Evolutionary conservation across 2,329 filamentous ascomycete genomes (phyloP).

Genomic region (Knoxdaviesia proteae): DNA sequence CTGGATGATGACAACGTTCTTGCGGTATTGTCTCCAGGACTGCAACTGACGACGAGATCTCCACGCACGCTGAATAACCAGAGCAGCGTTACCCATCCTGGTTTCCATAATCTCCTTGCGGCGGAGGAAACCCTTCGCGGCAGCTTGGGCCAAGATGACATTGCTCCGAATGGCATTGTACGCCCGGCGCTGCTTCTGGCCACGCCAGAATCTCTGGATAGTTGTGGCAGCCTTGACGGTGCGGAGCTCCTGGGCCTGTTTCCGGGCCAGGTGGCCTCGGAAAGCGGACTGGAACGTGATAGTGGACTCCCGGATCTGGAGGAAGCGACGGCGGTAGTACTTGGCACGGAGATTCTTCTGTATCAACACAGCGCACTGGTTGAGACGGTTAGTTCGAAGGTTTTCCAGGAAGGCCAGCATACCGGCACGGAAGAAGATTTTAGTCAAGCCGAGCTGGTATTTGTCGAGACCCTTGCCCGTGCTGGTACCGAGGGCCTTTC

Average conservation of each 20-base stretch:
- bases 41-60: constrained; percentile 58
- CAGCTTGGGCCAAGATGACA: constrained; percentile 71
- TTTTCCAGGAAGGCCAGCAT: constrained; percentile 98
- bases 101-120: constrained; percentile 87
- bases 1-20: constrained; percentile 75
- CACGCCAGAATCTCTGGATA: constrained; percentile 89
- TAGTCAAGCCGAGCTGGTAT: constrained; percentile 91
- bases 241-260: constrained; percentile 58
- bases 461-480: constrained; percentile 64
- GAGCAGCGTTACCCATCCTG: constrained; percentile 74
- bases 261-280: constrained; percentile 59
- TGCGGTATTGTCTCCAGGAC: constrained; percentile 72
- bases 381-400: constrained; percentile 70
- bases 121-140: constrained; percentile 78
- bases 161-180: constrained; percentile 65
- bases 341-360: constrained; percentile 95
- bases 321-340: constrained; percentile 80
- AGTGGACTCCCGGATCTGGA: constrained; percentile 68
- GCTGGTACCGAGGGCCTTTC: constrained; percentile 64
- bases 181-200: constrained; percentile 67
- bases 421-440: constrained; percentile 97
- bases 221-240: constrained; percentile 74
- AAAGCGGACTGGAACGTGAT: constrained; percentile 59
- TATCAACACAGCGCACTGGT: constrained; percentile 89
- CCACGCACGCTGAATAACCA: constrained; percentile 81